Percentiles rank a stretch among this genome's conserved stretches.
Conservation (phyloP, 768 basidiomycete species). For the Gloeostereum incarnatum region DNA sequence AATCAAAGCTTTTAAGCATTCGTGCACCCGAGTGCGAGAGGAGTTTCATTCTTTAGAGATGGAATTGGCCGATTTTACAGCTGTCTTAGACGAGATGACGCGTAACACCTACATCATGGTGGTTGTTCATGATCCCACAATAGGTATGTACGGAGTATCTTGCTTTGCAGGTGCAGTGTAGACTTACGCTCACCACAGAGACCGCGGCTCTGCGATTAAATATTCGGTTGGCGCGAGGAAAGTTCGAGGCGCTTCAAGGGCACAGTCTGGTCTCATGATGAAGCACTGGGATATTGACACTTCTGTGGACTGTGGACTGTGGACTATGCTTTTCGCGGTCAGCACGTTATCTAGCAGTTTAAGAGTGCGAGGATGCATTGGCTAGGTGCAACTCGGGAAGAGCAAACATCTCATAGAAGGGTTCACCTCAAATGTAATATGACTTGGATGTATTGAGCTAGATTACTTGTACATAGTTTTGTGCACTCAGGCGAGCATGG, state of each 20-base stretch:
- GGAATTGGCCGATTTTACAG: constrained; percentile 78
- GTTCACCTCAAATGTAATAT: too few relatives aligned
- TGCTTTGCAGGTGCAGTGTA: constrained; percentile 1
- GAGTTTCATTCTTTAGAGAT: constrained; percentile 85
- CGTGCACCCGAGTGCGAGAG: constrained; percentile 76
- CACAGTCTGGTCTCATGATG: too few relatives aligned
- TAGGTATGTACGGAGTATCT: constrained; percentile 42
- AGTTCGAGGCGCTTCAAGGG: constrained; percentile 88
- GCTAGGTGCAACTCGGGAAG: too few relatives aligned
- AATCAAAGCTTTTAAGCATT: constrained; percentile 92
- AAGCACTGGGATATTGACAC: too few relatives aligned
- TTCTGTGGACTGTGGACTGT: too few relatives aligned
- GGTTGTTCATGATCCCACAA: constrained; percentile 81
- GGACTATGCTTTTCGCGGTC: too few relatives aligned
- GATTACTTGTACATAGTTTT: too few relatives aligned
- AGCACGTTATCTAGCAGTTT: too few relatives aligned
- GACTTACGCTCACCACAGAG: constrained; percentile 38
- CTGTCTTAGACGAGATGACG: constrained; percentile 88
- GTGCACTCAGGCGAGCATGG: too few relatives aligned
- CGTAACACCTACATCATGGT: constrained; percentile 89
- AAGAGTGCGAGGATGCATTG: too few relatives aligned
- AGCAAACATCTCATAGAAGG: too few relatives aligned
- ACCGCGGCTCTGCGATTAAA: constrained; percentile 84
- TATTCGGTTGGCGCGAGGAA: constrained; percentile 74
- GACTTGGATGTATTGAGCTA: too few relatives aligned